Percentiles rank a stretch among this genome's conserved stretches.
Evolutionary conservation across 257 asterid species (phyloP).

Genomic region (Solanum chilense): DNA sequence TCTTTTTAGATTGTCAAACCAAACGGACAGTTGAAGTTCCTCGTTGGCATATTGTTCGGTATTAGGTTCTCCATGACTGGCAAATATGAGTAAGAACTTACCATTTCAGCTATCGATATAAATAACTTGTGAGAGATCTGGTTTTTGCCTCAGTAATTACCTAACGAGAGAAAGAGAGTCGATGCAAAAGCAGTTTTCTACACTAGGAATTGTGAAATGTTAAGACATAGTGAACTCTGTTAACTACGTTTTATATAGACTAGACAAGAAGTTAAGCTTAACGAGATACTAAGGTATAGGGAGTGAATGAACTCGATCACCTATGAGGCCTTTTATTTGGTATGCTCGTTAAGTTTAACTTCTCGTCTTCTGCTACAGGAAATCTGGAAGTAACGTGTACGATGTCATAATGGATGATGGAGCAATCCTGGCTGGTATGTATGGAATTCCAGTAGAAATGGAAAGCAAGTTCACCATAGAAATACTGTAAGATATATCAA

Average conservation of each 20-base stretch:
- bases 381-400: constrained; percentile 44
- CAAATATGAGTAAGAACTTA: constrained; percentile 48
- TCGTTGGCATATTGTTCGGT: constrained; percentile 60
- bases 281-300: background rate
- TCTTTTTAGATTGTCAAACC: constrained; percentile 45
- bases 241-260: background rate
- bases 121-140: background rate
- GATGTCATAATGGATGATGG: constrained; percentile 84
- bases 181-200: background rate
- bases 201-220: background rate
- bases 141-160: background rate
- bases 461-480: constrained; percentile 52
- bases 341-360: background rate
- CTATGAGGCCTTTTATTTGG: background rate
- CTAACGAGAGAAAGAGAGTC: background rate
- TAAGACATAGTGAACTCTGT: background rate
- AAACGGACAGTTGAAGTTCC: constrained; percentile 59
- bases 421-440: constrained; percentile 74
- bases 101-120: background rate
- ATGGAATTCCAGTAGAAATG: constrained; percentile 77
- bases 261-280: too few species aligned
- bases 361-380: constrained; percentile 20
- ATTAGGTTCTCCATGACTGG: constrained; percentile 84
- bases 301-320: background rate
- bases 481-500: constrained; percentile 43